Base-by-base conservation (phyloP, 352 stramenopile species). In the Saprolegnia diclina region DNA sequence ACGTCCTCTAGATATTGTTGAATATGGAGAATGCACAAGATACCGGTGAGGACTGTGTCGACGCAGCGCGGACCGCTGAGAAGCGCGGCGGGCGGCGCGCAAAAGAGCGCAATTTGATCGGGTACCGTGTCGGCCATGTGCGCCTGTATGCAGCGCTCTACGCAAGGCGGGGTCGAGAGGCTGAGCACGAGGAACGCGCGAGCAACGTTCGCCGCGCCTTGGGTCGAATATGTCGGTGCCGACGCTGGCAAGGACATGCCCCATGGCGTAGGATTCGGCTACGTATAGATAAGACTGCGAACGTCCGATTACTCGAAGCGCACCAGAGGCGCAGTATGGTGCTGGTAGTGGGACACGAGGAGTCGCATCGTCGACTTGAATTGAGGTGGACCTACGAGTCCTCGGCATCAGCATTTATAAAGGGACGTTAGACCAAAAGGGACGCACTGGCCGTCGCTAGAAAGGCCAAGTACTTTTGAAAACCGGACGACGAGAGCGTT, bases 81-180 rank as follows among this genome's bases (percentile, higher is more conserved):
- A 50, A 80, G 80, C 4, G 81, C 77, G 18, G 82, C 75, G 14
- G 88, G 76, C 14, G 83, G 82, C 42, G 88, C 89, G 50, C 82
- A 90, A 52, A 92, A 90, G 56, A 86, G 90, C 0, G 82, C 85
- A 11, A 92, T 71, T 22, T 89, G 80, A 16, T 89, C 82, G 1
- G 84, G 84, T 2, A 90, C 56, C 56, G 42, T 4, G 18, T 48
- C 42, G 42, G 42, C 42, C 42, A 48, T 48, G 2, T 2, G 29
- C 29, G 42, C 42, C 1, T n/a, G 10, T 14, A 48, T 48, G 42
- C 42, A n/a, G 13, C 42, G 42, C 18, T n/a, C 13, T 4, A 48
- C 42, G 18, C 11, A 4, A 14, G 42, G 42, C 10, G 42, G 42
- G 29, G 2, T 35, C 42, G 42, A 48, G 13, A n/a, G 13, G 11